These are phyloP conservation scores for Didymella glomerata DNA, from an alignment of 2,329 filamentous ascomycete genomes.

Conservation along the genomic window DNA sequence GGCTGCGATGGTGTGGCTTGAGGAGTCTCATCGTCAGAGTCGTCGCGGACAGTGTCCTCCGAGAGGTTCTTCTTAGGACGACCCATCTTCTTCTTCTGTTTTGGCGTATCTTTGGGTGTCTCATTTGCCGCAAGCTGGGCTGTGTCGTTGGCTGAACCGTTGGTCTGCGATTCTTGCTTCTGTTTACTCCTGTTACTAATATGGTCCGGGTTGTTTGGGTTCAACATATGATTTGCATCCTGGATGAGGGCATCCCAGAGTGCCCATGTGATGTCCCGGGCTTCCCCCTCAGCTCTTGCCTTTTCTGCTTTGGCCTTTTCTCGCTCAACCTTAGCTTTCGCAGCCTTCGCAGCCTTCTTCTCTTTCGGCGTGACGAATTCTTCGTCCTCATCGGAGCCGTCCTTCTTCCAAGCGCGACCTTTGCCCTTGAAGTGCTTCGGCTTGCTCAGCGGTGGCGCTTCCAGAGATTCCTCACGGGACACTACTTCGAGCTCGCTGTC, in stretches of 20 bases:
- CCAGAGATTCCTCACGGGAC: constrained; percentile 15
- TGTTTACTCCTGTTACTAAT: neutral
- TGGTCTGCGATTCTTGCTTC: neutral
- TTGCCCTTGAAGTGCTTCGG: constrained; percentile 46
- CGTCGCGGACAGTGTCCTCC: constrained; percentile 29
- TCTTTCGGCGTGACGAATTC: constrained; percentile 36
- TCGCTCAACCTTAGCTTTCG: constrained; percentile 22
- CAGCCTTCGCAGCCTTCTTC: constrained; percentile 23
- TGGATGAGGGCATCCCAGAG: neutral
- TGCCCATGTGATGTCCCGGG: neutral
- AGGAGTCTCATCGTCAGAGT: constrained; percentile 14
- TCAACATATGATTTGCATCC: neutral
- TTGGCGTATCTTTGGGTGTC: constrained; percentile 4
- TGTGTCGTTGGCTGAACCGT: neutral
- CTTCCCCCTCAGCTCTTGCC: neutral
- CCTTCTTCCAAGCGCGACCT: constrained; percentile 45
- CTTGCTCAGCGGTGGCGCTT: neutral
- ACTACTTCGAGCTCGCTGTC: constrained; percentile 10
- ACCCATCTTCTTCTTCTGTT: constrained; percentile 27
- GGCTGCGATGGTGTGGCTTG: constrained; percentile 17
- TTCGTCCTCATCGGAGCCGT: constrained; percentile 43
- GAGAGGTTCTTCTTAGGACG: constrained; percentile 36
- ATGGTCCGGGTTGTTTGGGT: neutral
- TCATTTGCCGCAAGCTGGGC: neutral
- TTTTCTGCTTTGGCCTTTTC: constrained; percentile 25